These are phyloP conservation scores for Alternaria atra DNA, from an alignment of 2,329 filamentous ascomycete species.

Conservation along the genomic window DNA sequence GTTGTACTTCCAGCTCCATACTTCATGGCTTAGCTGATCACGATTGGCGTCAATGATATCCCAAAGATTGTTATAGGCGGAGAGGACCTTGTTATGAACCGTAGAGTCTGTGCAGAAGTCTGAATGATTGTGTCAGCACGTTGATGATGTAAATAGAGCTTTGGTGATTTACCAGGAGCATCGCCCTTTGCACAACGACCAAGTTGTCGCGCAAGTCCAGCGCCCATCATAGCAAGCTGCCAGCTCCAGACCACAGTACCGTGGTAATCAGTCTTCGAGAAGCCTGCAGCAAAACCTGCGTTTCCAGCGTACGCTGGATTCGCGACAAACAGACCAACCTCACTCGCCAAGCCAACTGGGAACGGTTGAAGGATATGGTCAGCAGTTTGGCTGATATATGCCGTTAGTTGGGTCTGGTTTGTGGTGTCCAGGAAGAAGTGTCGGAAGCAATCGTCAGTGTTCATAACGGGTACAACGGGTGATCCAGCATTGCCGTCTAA, in stretches of 20 bases:
- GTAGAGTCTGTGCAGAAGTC: conserved; percentile 61
- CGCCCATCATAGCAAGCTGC: conserved; percentile 71
- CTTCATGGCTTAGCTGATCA: conserved; percentile 63
- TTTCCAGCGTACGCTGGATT: conserved; percentile 67
- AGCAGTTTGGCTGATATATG: conserved; percentile 66
- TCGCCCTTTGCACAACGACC: conserved; percentile 56
- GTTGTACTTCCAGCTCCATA: conserved; percentile 70
- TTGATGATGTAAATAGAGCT: neutral
- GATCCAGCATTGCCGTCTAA: conserved; percentile 60
- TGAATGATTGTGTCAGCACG: conserved; percentile 35
- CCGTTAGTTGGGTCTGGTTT: conserved; percentile 64
- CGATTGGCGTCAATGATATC: conserved; percentile 66
- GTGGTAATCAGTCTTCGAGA: conserved; percentile 67
- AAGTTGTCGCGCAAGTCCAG: conserved; percentile 67
- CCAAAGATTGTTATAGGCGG: conserved; percentile 69
- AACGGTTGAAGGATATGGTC: conserved; percentile 67
- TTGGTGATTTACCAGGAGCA: conserved; percentile 15
- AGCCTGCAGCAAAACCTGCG: conserved; percentile 57
- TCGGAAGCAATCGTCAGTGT: conserved; percentile 71
- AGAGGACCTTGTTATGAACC: conserved; percentile 56
- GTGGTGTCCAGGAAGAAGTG: conserved; percentile 70
- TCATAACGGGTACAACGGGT: conserved; percentile 65
- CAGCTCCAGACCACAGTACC: conserved; percentile 72
- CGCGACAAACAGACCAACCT: conserved; percentile 66
- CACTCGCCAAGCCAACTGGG: conserved; percentile 66